Conservation (phyloP, 2,329 filamentous ascomycete species). For the Raffaelea arxii region DNA sequence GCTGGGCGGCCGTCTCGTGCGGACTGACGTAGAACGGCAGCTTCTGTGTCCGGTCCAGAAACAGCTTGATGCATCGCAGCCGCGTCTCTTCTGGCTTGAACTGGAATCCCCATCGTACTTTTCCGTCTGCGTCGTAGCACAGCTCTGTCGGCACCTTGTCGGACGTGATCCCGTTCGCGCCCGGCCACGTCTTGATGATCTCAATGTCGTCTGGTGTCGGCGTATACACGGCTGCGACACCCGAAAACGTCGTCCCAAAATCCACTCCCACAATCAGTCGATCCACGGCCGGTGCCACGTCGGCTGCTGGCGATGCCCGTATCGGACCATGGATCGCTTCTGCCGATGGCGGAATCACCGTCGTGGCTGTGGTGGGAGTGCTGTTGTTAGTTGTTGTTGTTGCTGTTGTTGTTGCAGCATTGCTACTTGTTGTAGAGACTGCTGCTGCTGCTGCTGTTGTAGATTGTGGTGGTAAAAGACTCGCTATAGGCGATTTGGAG, state of each 20-base stretch:
- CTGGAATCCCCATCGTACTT: slow-evolving; percentile 71
- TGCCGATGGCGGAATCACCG: slow-evolving; percentile 35
- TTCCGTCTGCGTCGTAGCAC: slow-evolving; percentile 41
- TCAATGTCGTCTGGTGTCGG: slow-evolving; percentile 71
- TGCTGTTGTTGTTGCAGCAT: background rate
- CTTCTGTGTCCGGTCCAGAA: slow-evolving; percentile 71
- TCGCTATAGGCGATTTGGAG: too few species aligned
- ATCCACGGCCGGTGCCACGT: slow-evolving; percentile 44
- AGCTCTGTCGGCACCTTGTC: slow-evolving; percentile 81
- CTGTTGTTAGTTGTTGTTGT: background rate
- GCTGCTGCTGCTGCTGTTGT: background rate
- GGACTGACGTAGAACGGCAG: slow-evolving; percentile 72
- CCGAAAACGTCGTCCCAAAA: slow-evolving; percentile 78
- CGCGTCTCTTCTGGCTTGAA: slow-evolving; percentile 69
- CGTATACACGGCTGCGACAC: slow-evolving; percentile 65
- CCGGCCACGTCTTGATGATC: slow-evolving; percentile 78
- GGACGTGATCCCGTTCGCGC: slow-evolving; percentile 76
- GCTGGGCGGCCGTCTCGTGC: slow-evolving; percentile 64
- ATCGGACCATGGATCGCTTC: slow-evolving; percentile 55
- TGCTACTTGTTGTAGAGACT: background rate
- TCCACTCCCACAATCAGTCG: slow-evolving; percentile 69
- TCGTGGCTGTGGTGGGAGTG: slow-evolving; percentile 16
- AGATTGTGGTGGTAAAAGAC: too few species aligned
- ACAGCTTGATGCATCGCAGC: slow-evolving; percentile 74
- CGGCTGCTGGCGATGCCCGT: slow-evolving; percentile 43